Conservation (phyloP, 352 stramenopile species). For the Aphanomyces stellatus region DNA sequence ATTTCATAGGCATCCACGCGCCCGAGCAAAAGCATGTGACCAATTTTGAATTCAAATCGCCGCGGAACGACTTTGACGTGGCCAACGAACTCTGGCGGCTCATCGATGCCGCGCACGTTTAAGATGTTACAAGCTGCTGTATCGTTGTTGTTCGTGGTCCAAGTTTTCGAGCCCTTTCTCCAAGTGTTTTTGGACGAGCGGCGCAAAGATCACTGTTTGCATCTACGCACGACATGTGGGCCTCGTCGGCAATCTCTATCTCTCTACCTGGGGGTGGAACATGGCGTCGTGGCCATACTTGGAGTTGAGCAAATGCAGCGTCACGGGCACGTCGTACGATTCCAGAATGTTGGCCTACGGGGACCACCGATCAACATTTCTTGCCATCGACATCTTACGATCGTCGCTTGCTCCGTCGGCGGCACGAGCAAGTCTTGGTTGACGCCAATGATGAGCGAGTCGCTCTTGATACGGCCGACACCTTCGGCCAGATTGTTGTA, state of each 20-base stretch:
- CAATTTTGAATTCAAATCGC: background rate
- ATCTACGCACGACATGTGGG: background rate
- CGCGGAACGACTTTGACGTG: background rate
- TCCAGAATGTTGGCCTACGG: constrained; percentile 59
- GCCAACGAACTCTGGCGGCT: constrained; percentile 8
- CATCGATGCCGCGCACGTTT: background rate
- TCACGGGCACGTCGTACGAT: constrained; percentile 54
- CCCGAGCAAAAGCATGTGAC: background rate
- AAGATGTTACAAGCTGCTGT: constrained; percentile 26
- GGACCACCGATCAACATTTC: background rate
- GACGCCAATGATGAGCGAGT: constrained; percentile 66
- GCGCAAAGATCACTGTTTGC: constrained; percentile 52
- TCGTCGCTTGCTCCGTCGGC: constrained; percentile 66
- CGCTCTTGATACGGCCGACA: constrained; percentile 52
- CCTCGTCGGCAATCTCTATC: background rate
- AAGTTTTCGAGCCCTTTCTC: constrained; percentile 24
- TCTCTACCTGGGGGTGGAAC: constrained; percentile 64
- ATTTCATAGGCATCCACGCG: background rate
- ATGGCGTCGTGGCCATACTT: constrained; percentile 85
- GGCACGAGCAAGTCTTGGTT: constrained; percentile 83
- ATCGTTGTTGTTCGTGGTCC: constrained; percentile 62
- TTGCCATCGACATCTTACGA: constrained; percentile 28
- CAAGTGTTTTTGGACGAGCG: constrained; percentile 36
- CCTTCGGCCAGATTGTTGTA: constrained; percentile 63
- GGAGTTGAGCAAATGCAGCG: constrained; percentile 67